Evolutionary conservation across 2,329 filamentous ascomycete genomes (phyloP).

Genomic region (Lasiodiplodia sp.): DNA sequence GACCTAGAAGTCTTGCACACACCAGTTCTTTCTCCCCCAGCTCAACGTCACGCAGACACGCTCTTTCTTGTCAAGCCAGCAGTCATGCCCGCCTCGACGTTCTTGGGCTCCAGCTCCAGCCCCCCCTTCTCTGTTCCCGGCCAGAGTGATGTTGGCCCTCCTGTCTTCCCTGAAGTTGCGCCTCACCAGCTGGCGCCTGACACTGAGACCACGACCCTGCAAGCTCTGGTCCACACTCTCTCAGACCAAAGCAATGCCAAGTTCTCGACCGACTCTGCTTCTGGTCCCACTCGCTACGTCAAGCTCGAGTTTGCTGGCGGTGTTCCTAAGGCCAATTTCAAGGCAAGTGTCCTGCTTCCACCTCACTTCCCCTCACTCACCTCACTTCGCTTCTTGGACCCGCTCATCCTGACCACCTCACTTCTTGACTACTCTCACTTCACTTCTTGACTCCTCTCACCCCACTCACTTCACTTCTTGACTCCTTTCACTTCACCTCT

Average conservation of each 20-base stretch:
- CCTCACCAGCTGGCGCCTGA: conserved; percentile 1
- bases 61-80: not conserved
- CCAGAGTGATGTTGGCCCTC: not conserved
- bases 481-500: not conserved
- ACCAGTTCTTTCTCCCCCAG: not conserved
- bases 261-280: not conserved
- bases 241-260: not conserved
- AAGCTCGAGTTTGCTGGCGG: not conserved
- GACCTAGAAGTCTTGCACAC: not conserved
- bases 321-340: not conserved
- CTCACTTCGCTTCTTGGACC: not conserved
- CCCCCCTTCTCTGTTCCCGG: not conserved
- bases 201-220: not conserved
- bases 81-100: not conserved
- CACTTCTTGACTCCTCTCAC: not conserved
- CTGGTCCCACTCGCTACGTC: conserved; percentile 2
- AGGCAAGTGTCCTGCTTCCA: not conserved
- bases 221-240: not conserved
- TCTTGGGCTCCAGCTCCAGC: not conserved
- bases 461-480: not conserved
- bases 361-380: not conserved
- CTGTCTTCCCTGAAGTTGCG: not conserved
- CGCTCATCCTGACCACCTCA: conserved; percentile 25
- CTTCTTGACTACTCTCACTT: not conserved
- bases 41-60: not conserved